Evolutionary conservation across 73 alveolate species (phyloP).

Genomic region (Paramecium pentaurelia): DNA sequence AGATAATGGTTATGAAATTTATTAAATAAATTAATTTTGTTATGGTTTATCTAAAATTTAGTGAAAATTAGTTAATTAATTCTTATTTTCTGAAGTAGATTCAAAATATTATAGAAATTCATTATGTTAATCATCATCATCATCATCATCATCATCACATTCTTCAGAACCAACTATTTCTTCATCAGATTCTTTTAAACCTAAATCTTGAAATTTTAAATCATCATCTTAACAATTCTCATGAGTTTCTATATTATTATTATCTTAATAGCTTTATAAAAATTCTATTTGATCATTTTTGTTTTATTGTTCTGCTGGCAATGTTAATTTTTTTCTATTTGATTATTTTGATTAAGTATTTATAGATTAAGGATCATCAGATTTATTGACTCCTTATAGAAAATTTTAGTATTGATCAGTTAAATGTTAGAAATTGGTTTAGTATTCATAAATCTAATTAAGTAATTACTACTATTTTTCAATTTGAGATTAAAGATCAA

Average conservation of each 20-base stretch:
- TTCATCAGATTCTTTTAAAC: neutral
- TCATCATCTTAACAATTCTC: neutral
- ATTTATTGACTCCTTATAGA: neutral
- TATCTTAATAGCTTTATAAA: neutral
- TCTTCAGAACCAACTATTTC: neutral
- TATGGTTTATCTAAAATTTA: neutral
- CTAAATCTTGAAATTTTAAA: neutral
- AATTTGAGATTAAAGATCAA: neutral
- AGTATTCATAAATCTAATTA: neutral
- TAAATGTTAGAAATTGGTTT: neutral
- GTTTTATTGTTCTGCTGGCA: neutral
- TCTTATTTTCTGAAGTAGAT: neutral
- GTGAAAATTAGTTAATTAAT: neutral
- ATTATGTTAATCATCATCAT: neutral
- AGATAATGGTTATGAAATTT: neutral
- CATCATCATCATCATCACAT: neutral
- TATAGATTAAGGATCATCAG: neutral
- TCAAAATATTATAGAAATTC: neutral
- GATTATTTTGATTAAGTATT: neutral
- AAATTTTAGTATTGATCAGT: slow-evolving; percentile 15
- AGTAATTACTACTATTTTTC: neutral
- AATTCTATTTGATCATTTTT: neutral
- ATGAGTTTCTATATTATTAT: neutral
- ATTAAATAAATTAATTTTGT: neutral
- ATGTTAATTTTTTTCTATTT: neutral